Percentiles rank a stretch among this genome's conserved stretches.
These are phyloP conservation scores for Lindgomyces ingoldianus DNA, from an alignment of 495 filamentous ascomycete species.

Conservation along the genomic window DNA sequence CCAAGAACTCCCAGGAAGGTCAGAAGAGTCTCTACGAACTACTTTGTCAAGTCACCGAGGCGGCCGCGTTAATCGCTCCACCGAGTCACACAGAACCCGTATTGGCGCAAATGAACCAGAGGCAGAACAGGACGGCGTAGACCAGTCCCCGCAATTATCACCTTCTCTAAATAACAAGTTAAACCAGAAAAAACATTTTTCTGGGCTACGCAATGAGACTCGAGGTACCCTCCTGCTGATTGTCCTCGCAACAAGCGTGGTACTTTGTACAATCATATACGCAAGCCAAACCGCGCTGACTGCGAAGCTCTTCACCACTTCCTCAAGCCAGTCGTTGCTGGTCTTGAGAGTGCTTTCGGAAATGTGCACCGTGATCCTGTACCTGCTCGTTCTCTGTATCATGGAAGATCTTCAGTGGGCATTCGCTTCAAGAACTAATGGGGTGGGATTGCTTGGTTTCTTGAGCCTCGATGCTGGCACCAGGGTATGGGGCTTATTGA, in stretches of 20 bases:
- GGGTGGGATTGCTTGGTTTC: not conserved
- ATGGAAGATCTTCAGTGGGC: constrained; percentile 2
- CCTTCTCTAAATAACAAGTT: not conserved
- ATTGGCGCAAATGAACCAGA: not conserved
- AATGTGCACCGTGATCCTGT: not conserved
- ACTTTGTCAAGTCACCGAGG: not conserved
- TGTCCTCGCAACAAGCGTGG: not conserved
- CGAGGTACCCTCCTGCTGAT: not conserved
- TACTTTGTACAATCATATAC: not conserved
- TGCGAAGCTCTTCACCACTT: not conserved
- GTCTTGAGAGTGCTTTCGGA: not conserved
- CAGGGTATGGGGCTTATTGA: constrained; percentile 1
- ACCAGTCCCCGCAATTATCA: not conserved
- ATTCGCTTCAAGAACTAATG: not conserved
- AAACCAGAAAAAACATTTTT: not conserved
- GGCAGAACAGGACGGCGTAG: not conserved
- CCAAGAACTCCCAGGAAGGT: not conserved
- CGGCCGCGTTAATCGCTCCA: no score
- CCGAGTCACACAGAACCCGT: not conserved
- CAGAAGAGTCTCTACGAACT: not conserved
- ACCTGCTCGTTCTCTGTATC: not conserved
- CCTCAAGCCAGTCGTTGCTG: not conserved
- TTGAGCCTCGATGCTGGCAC: not conserved
- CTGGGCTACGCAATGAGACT: not conserved
- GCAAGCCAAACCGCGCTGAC: not conserved